Evolutionary conservation across 2,329 filamentous ascomycete genomes (phyloP).

Genomic region (Botryotinia convoluta): DNA sequence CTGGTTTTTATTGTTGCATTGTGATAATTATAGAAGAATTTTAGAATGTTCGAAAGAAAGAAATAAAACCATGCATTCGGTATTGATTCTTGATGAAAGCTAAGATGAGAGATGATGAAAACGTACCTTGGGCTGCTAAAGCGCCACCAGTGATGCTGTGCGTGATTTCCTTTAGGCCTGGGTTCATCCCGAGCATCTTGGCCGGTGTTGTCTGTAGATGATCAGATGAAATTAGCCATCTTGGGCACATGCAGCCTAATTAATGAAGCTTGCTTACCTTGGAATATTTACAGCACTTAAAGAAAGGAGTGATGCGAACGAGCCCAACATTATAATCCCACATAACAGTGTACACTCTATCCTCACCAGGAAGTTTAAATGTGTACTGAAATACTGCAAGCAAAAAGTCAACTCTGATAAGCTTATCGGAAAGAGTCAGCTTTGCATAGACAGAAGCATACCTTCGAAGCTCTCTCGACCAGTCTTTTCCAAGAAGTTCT

Average conservation of each 20-base stretch:
- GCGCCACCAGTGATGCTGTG: constrained; percentile 94
- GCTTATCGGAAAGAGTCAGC: constrained; percentile 15
- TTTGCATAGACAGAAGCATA: constrained; percentile 42
- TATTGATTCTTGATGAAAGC: neutral
- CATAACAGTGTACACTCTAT: constrained; percentile 72
- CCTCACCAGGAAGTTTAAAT: constrained; percentile 68
- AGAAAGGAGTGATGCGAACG: constrained; percentile 90
- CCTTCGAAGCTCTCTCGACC: constrained; percentile 86
- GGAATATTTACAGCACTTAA: constrained; percentile 82
- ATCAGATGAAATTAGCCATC: neutral
- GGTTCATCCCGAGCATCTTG: constrained; percentile 75
- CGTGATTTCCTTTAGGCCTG: constrained; percentile 81
- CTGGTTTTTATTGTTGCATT: constrained; percentile 22
- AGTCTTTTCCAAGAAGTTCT: constrained; percentile 81
- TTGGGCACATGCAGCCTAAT: neutral
- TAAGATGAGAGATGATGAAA: neutral
- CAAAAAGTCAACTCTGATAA: constrained; percentile 22
- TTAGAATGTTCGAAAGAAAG: neutral
- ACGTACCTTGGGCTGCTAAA: constrained; percentile 78
- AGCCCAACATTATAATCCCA: constrained; percentile 98
- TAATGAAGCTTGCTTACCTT: constrained; percentile 60
- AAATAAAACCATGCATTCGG: neutral
- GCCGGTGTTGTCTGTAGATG: constrained; percentile 73
- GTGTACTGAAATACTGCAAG: constrained; percentile 75
- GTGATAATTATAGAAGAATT: neutral